Percentiles rank a stretch among this genome's conserved stretches.
phyloP scores from a whole-genome alignment of 768 basidiomycete species.

The Xanthoconium purpureum region DNA sequence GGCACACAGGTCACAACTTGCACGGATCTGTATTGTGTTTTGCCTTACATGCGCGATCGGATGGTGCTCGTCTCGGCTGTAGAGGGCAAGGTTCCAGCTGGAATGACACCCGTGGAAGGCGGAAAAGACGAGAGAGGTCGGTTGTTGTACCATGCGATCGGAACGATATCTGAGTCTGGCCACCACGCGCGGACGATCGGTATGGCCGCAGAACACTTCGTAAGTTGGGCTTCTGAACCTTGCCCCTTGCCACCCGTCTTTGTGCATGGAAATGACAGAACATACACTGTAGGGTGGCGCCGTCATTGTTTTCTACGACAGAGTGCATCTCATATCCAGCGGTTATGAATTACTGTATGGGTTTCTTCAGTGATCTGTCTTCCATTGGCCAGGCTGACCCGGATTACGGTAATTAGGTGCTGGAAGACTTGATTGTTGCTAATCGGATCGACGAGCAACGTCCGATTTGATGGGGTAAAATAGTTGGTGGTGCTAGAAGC shows the following conservation, averaged over 20 bases:
- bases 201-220: constrained; percentile 1
- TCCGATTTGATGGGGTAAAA: no score
- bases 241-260: neutral
- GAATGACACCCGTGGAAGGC: neutral
- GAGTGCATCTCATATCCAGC: neutral
- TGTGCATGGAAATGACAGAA: neutral
- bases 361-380: neutral
- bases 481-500: no score
- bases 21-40: constrained; percentile 2
- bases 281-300: neutral
- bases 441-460: no score
- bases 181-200: neutral
- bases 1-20: neutral
- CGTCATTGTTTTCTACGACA: neutral
- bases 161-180: no score
- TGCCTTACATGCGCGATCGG: neutral
- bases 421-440: neutral
- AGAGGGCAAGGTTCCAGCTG: neutral
- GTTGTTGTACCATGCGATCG: constrained; percentile 1
- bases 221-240: neutral
- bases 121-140: constrained; percentile 1
- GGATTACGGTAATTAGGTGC: neutral
- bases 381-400: neutral
- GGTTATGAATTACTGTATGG: no score
- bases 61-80: neutral